A percentile compares a stretch with the other conserved stretches of the same genome.
phyloP scores from a whole-genome alignment of 331 rosid genomes.

The Spiraea crenata region DNA sequence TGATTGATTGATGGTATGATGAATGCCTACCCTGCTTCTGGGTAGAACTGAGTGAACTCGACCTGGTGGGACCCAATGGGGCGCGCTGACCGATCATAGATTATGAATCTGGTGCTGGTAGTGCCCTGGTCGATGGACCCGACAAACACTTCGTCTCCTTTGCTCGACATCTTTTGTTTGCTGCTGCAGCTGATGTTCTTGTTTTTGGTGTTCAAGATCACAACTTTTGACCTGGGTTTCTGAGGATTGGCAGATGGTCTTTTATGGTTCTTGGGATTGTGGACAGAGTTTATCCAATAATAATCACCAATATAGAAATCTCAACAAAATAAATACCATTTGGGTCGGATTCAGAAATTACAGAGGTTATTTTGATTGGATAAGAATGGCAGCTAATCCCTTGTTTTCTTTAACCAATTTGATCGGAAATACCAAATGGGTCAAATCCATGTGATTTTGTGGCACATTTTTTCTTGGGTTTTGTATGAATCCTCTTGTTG shows the following conservation, averaged over 20 bases:
- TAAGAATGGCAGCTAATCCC: not conserved
- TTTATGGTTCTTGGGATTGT: not conserved
- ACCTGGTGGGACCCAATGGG: slow-evolving; percentile 70
- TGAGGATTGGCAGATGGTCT: not conserved
- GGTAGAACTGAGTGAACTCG: slow-evolving; percentile 87
- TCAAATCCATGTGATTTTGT: not conserved
- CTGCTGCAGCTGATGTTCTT: not conserved
- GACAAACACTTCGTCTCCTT: slow-evolving; percentile 36
- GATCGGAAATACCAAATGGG: too few species aligned
- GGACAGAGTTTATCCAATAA: not conserved
- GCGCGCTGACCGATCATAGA: slow-evolving; percentile 50
- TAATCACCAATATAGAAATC: not conserved
- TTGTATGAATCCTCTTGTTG: not conserved
- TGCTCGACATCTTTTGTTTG: slow-evolving; percentile 27
- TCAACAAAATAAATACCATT: not conserved
- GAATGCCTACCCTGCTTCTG: slow-evolving; percentile 72
- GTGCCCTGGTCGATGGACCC: slow-evolving; percentile 92
- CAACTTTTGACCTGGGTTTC: not conserved
- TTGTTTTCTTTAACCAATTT: too few species aligned
- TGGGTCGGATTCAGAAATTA: not conserved
- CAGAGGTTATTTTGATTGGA: not conserved
- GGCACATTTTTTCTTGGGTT: not conserved
- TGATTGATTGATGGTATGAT: not conserved
- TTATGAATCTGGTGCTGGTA: slow-evolving; percentile 77
- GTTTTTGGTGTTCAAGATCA: not conserved